A percentile compares a stretch with the other conserved stretches of the same genome.
These are phyloP conservation scores for Thelephora ganbajun DNA, from an alignment of 768 basidiomycete species.

Conservation along the genomic window DNA sequence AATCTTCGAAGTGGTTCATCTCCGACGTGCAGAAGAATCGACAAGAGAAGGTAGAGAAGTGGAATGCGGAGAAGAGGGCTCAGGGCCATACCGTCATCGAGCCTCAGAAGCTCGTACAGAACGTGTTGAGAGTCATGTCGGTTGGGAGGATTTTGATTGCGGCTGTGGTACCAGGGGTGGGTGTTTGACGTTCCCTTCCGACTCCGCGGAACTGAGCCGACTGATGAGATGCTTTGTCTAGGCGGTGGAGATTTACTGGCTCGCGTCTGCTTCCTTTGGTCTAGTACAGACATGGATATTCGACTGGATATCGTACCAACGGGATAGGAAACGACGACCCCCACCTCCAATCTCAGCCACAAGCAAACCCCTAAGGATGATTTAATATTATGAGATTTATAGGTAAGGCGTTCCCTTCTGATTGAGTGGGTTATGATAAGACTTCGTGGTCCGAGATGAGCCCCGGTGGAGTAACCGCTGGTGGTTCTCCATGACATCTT, in stretches of 20 bases:
- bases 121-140: conserved; percentile 39
- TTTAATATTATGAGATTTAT: neutral
- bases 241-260: conserved; percentile 67
- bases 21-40: conserved; percentile 41
- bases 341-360: neutral
- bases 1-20: conserved; percentile 63
- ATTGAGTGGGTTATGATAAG: conserved; percentile 42
- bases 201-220: neutral
- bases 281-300: conserved; percentile 62
- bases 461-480: conserved; percentile 26
- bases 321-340: conserved; percentile 4
- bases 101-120: conserved; percentile 38
- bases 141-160: conserved; percentile 56
- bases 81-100: conserved; percentile 31
- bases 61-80: conserved; percentile 28
- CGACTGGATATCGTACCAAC: conserved; percentile 34
- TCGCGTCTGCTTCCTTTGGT: conserved; percentile 62
- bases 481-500: conserved; percentile 40
- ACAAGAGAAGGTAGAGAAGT: conserved; percentile 30
- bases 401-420: conserved; percentile 6
- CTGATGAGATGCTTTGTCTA: conserved; percentile 15
- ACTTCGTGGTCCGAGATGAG: conserved; percentile 57
- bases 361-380: neutral
- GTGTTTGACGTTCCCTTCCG: conserved; percentile 10
- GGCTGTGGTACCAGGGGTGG: conserved; percentile 58